Base-by-base conservation (phyloP, 441 rosid species). In the Arabidopsis hybrid region DNA sequence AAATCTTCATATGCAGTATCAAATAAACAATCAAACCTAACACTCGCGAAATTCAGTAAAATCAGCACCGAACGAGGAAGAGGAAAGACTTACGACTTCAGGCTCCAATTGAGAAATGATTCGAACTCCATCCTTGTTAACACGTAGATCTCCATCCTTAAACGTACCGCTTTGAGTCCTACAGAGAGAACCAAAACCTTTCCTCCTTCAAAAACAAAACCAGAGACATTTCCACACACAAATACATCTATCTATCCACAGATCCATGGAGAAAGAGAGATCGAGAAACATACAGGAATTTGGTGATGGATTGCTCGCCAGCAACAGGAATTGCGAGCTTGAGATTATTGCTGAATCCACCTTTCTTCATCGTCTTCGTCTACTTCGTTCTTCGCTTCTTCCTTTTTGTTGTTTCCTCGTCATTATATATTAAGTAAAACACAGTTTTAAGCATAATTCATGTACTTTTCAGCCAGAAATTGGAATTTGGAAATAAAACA, bases 151-250 rank as follows among this genome's bases (percentile, higher is more conserved):
- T 64, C 97, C 99, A 38, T 85, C 96, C 82, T 83, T 83, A 59
- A 95, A 92, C 29, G 97, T 92, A 18, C 99, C 99, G 60, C 97
- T 95, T 67, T 79, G 85, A 10, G 99, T 91, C 69, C 97, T 95
- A 78, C 8, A 11, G 1, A 12, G 42, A 51, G 8, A 67, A 53
- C 59, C 31, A 10, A 60, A 43, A 79, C 26, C 26, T 21, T 21
- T 21, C 45, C 58, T 40, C 67, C 61, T 49, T 53, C 40, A 49
- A 51, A 26, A 35, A 18, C 1, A 17, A 29, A 31, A 66, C 3
- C 55, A 66, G 39, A 75, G 40, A 60, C 53, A 73, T 67, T 46
- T 45, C 46, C 34, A 5, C 58, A 59, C 9, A 75, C 34, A 51
- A 7, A 35, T 2, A 60, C 60, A 42, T 10, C 32, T 38, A 16